Percentiles rank a stretch among this genome's conserved stretches.
Conservation (phyloP, 441 rosid species). For the Gossypium trilobum region DNA sequence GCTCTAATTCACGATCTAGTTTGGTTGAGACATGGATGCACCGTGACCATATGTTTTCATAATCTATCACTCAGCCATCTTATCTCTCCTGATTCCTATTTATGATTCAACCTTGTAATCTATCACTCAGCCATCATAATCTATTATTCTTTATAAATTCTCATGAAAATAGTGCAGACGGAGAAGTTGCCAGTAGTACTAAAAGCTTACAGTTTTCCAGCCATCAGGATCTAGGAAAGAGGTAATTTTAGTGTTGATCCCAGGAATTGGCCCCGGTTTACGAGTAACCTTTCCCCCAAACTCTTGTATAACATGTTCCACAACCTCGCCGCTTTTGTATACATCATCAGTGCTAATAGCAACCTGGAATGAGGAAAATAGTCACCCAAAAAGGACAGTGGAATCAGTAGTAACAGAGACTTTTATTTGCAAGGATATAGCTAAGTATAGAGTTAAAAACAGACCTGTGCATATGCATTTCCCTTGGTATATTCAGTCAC, state of each 20-base stretch:
- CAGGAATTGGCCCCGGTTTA: constrained; percentile 80
- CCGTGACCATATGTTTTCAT: not conserved
- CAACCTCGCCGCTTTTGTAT: constrained; percentile 86
- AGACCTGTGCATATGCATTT: constrained; percentile 85
- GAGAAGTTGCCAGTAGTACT: not conserved
- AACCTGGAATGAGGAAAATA: constrained; percentile 30
- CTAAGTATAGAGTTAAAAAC: not conserved
- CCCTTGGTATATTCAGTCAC: constrained; percentile 94
- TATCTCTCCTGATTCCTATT: too few species aligned
- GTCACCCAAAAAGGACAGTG: not conserved
- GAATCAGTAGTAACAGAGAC: not conserved
- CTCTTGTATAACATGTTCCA: constrained; percentile 57
- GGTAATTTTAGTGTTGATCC: constrained; percentile 75
- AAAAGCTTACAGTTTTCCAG: constrained; percentile 76
- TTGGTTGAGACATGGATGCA: not conserved
- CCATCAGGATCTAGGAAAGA: constrained; percentile 92
- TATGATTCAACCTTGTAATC: not conserved
- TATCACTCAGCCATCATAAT: not conserved
- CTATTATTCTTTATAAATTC: not conserved
- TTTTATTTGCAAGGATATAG: not conserved
- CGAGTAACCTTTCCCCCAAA: constrained; percentile 89
- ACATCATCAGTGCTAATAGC: constrained; percentile 87
- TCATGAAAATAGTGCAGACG: not conserved
- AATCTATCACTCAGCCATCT: not conserved
- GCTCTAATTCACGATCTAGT: not conserved